A percentile compares a stretch with the other conserved stretches of the same genome.
Evolutionary conservation across 1,284 basidiomycete genomes (phyloP).

Genomic region (Cryptococcus sp.): DNA sequence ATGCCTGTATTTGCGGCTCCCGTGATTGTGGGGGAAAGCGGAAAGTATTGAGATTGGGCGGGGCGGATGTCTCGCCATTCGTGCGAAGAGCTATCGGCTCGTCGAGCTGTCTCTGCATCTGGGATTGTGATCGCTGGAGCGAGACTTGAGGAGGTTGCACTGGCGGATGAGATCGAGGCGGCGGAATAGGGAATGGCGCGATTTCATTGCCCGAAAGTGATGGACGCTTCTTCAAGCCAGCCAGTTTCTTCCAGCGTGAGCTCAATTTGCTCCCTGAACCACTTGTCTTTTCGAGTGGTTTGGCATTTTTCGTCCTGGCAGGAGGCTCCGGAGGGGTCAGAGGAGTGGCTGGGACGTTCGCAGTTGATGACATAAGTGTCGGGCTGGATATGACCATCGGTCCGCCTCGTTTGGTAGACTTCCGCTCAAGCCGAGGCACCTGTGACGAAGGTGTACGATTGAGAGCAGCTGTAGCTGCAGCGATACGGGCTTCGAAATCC

Average conservation of each 20-base stretch:
- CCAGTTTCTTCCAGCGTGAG: slow-evolving; percentile 41
- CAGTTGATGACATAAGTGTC: slow-evolving; percentile 40
- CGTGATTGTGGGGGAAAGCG: slow-evolving; percentile 25
- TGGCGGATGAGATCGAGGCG: slow-evolving; percentile 1
- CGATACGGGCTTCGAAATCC: slow-evolving; percentile 50
- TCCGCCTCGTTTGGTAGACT: slow-evolving; percentile 32
- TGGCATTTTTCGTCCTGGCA: slow-evolving; percentile 10
- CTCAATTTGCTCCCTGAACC: slow-evolving; percentile 35
- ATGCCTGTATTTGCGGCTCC: not conserved
- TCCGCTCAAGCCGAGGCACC: slow-evolving; percentile 26
- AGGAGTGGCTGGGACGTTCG: slow-evolving; percentile 31
- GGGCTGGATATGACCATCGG: slow-evolving; percentile 42
- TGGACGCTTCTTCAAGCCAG: slow-evolving; percentile 32
- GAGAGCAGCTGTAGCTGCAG: slow-evolving; percentile 45
- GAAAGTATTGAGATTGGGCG: slow-evolving; percentile 27
- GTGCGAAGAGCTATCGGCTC: slow-evolving; percentile 25
- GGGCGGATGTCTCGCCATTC: slow-evolving; percentile 12
- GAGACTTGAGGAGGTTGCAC: slow-evolving; percentile 5
- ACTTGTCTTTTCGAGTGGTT: slow-evolving; percentile 31
- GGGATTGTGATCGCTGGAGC: slow-evolving; percentile 13
- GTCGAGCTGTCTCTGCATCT: slow-evolving; percentile 1
- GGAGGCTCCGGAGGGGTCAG: slow-evolving; percentile 17
- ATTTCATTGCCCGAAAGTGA: slow-evolving; percentile 28
- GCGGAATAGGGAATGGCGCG: slow-evolving; percentile 10
- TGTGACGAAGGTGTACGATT: slow-evolving; percentile 40